These are phyloP conservation scores for Rhizopogon vulgaris DNA, from an alignment of 768 basidiomycete species.

Conservation along the genomic window DNA sequence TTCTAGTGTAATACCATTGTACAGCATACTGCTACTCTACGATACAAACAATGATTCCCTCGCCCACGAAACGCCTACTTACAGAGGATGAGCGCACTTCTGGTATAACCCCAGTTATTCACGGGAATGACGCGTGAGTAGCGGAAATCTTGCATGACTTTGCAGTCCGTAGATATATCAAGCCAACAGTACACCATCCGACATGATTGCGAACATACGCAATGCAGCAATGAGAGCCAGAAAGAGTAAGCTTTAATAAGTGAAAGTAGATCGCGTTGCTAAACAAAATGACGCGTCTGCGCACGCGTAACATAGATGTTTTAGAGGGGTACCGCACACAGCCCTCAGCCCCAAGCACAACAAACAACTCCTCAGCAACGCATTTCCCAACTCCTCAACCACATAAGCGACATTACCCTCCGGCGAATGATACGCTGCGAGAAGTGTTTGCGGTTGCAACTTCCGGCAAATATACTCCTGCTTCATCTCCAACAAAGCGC, in stretches of 20 bases:
- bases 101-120: constrained; percentile 16
- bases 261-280: constrained; percentile 7
- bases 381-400: constrained; percentile 17
- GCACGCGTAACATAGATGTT: constrained; percentile 40
- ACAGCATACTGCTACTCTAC: no score
- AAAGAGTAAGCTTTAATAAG: constrained; percentile 42
- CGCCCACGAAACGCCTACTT: constrained; percentile 29
- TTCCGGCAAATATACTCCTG: constrained; percentile 27
- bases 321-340: constrained; percentile 53
- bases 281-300: constrained; percentile 22
- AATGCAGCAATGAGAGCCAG: constrained; percentile 53
- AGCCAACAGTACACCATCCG: constrained; percentile 35
- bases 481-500: constrained; percentile 32
- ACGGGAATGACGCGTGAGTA: constrained; percentile 20
- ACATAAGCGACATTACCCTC: constrained; percentile 36
- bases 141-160: constrained; percentile 7
- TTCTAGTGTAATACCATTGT: neutral
- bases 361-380: constrained; percentile 21
- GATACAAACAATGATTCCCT: constrained; percentile 10
- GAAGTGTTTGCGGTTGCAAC: constrained; percentile 36
- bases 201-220: constrained; percentile 48
- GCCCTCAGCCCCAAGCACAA: constrained; percentile 22
- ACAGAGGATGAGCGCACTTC: constrained; percentile 26
- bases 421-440: constrained; percentile 51
- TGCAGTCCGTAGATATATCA: constrained; percentile 8